phyloP scores from a whole-genome alignment of 1,139 yeast genomes.

The Candida tropicalis region DNA sequence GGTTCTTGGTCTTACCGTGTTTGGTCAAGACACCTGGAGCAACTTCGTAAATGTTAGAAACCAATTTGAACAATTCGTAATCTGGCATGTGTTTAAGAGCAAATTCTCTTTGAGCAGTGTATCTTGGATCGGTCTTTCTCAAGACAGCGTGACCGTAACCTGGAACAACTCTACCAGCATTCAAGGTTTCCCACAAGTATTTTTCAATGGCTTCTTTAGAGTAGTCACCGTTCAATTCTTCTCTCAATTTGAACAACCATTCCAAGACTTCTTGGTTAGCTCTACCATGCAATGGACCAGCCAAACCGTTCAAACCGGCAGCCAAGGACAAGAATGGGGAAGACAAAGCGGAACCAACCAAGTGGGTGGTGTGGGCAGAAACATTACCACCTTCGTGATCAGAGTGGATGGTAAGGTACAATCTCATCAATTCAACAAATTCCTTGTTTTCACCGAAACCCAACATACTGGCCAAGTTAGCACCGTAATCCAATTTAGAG shows the following conservation, averaged over 20 bases:
- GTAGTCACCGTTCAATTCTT: constrained; percentile 71
- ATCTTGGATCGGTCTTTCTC: constrained; percentile 97
- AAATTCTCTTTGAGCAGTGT: constrained; percentile 95
- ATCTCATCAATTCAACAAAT: constrained; percentile 88
- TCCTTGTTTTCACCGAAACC: constrained; percentile 82
- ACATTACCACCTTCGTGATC: constrained; percentile 99
- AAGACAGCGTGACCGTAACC: constrained; percentile 98
- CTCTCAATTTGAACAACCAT: constrained; percentile 84
- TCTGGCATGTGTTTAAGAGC: constrained; percentile 98
- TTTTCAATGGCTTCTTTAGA: constrained; percentile 77
- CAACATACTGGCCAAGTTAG: constrained; percentile 81
- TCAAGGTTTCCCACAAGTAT: constrained; percentile 89
- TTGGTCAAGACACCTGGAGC: constrained; percentile 94
- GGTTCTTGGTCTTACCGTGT: constrained; percentile 98
- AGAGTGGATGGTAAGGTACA: constrained; percentile 92
- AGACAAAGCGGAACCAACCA: constrained; percentile 94
- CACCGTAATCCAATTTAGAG: constrained; percentile 83
- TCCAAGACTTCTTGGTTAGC: constrained; percentile 98
- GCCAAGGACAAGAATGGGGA: constrained; percentile 92
- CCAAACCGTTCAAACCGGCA: constrained; percentile 95
- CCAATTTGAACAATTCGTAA: constrained; percentile 88
- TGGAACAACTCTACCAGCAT: constrained; percentile 94
- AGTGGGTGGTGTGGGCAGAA: constrained; percentile 95
- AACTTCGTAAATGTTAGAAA: constrained; percentile 86
- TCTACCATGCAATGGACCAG: constrained; percentile 98